Base-by-base conservation (phyloP, 257 asterid genomes). In the Agastache rugosa region DNA sequence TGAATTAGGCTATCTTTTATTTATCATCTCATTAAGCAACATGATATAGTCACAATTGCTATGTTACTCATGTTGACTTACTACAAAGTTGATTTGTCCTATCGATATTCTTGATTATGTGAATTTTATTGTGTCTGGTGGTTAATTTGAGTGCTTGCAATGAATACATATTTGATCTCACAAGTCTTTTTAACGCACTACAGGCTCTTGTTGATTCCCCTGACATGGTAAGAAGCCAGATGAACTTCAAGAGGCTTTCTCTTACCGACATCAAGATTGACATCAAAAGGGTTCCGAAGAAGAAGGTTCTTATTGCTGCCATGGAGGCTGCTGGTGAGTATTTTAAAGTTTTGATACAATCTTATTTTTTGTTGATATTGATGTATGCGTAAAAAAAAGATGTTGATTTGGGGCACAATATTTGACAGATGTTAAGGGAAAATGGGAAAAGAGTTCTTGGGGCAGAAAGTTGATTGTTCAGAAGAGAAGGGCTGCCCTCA, bases 141-240 rank as follows among this genome's bases (percentile, higher is more conserved):
- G 11, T 5, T 37, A 37, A 2, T 5, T 19, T 10, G 15, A 51
- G 11, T 50, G 41, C 25, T 11, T 37, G 15, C 8, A 7, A 6
- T 41, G 16, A 11, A n/a, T 55, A 0, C 2, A 2, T 25, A 15
- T 19, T 19, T 59, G 27, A 51, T 29, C 3, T 8, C 11, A 10
- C 9, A 3, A 17, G 44, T 11, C 9, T 0, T 34, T 67, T 56
- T 77, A 4, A 3, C 47, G 3, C 1, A 4, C 39, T 10, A 22
- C 75, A 87, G 91, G 91, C 89, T 34, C 89, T 87, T 59, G 91
- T 87, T 0, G 91, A 87, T 77, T 63, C 91, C 39, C 89, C 91
- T 16, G 89, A 84, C 67, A 87, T 80, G 87, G 89, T 84, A 11
- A 64, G 91, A 41, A 76, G 84, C 77, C 89, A 87, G 66, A 87